Conservation (phyloP, 108 stramenopile species). For the Stephanodiscus minutulus region DNA sequence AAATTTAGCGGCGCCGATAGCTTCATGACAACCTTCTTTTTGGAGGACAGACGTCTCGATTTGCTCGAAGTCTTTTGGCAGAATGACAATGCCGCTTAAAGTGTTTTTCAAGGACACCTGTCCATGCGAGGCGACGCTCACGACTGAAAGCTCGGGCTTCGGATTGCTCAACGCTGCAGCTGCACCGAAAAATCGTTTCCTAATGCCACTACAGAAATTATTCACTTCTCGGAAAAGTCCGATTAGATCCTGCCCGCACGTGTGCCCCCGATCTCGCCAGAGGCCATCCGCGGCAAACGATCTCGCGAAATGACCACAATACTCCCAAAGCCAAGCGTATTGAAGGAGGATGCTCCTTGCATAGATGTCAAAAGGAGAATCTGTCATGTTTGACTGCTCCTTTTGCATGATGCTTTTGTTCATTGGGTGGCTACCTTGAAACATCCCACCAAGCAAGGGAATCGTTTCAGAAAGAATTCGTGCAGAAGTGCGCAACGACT, state of each 20-base stretch:
- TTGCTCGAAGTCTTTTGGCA: slow-evolving; percentile 43
- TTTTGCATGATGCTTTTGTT: background rate
- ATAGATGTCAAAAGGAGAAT: slow-evolving; percentile 19
- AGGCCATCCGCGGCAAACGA: slow-evolving; percentile 81
- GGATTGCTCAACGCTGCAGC: slow-evolving; percentile 4
- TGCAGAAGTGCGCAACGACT: slow-evolving; percentile 65
- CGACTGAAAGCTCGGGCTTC: slow-evolving; percentile 23
- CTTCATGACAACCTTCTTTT: slow-evolving; percentile 45
- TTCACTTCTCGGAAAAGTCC: slow-evolving; percentile 59
- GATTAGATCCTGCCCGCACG: slow-evolving; percentile 69
- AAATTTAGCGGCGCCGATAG: slow-evolving; percentile 43
- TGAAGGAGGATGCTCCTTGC: slow-evolving; percentile 61
- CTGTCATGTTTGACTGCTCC: background rate
- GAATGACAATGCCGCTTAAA: slow-evolving; percentile 40
- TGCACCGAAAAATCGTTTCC: slow-evolving; percentile 27
- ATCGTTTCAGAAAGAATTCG: slow-evolving; percentile 60
- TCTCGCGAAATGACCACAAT: slow-evolving; percentile 87
- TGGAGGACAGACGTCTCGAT: slow-evolving; percentile 44
- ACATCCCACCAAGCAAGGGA: slow-evolving; percentile 39
- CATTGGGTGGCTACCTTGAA: background rate
- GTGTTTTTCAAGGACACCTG: slow-evolving; percentile 39
- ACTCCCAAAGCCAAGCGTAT: slow-evolving; percentile 82
- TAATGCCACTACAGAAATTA: slow-evolving; percentile 23
- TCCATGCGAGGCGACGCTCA: slow-evolving; percentile 32
- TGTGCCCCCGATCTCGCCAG: slow-evolving; percentile 82